phyloP scores from a whole-genome alignment of 2,329 filamentous ascomycete species.

The Scytalidium lignicola region DNA sequence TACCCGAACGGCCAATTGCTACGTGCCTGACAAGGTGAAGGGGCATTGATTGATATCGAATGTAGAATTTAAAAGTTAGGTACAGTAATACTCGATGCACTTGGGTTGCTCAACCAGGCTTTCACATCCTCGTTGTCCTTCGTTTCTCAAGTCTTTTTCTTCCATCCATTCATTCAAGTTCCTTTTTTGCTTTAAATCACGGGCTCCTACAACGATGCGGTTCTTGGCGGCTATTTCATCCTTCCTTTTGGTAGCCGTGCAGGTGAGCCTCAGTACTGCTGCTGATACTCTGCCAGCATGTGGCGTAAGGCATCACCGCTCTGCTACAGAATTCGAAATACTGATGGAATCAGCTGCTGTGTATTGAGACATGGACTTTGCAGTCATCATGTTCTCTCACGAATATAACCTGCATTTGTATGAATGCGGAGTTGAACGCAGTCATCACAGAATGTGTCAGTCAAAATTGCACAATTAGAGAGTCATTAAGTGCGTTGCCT shows the following conservation, averaged over 20 bases:
- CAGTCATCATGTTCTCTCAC: slow-evolving; percentile 3
- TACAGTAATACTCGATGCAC: not conserved
- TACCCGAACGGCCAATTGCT: too few relatives aligned
- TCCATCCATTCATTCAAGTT: not conserved
- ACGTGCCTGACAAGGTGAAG: too few relatives aligned
- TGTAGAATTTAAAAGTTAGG: not conserved
- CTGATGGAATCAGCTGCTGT: slow-evolving; percentile 2
- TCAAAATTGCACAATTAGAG: slow-evolving; percentile 1
- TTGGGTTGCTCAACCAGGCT: too few relatives aligned
- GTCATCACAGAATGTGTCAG: slow-evolving; percentile 1
- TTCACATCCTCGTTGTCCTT: not conserved
- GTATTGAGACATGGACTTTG: slow-evolving; percentile 1
- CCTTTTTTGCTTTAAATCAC: not conserved
- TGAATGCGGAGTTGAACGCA: not conserved
- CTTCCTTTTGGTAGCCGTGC: not conserved
- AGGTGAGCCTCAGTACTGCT: not conserved
- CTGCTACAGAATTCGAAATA: not conserved
- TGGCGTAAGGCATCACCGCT: not conserved
- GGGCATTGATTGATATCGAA: too few relatives aligned
- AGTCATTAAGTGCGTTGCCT: not conserved
- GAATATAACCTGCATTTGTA: slow-evolving; percentile 3
- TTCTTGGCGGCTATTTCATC: not conserved
- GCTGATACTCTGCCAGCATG: not conserved
- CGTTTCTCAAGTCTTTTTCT: not conserved
- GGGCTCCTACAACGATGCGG: not conserved